A percentile compares a stretch with the other conserved stretches of the same genome.
These are phyloP conservation scores for Alternaria brassicicola DNA, from an alignment of 2,329 filamentous ascomycete species.

Conservation along the genomic window DNA sequence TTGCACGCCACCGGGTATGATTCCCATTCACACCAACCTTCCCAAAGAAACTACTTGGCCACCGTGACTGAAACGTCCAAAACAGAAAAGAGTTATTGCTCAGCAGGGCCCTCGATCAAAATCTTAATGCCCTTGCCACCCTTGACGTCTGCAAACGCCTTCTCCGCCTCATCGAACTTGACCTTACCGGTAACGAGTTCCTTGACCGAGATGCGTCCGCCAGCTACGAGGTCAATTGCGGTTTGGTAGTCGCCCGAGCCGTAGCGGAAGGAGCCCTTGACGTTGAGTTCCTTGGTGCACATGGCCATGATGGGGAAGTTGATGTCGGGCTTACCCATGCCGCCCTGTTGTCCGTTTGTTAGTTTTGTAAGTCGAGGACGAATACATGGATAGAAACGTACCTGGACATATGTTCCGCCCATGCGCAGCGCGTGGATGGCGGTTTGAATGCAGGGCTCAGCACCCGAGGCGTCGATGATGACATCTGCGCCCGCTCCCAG, in stretches of 20 bases:
- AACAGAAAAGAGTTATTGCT: constrained; percentile 7
- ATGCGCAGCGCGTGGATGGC: constrained; percentile 56
- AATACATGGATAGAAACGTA: constrained; percentile 15
- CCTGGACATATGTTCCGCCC: constrained; percentile 57
- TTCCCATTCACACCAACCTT: neutral
- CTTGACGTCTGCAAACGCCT: constrained; percentile 86
- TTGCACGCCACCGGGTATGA: neutral
- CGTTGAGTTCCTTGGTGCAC: constrained; percentile 86
- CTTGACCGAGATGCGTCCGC: constrained; percentile 75
- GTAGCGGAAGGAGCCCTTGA: constrained; percentile 89
- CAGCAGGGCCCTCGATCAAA: constrained; percentile 56
- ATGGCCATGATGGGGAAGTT: constrained; percentile 90
- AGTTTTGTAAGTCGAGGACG: neutral
- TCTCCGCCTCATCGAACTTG: constrained; percentile 79
- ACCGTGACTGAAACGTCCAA: neutral
- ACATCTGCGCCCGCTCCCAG: constrained; percentile 61
- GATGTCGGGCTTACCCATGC: constrained; percentile 89
- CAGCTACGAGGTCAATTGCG: constrained; percentile 76
- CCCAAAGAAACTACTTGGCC: neutral
- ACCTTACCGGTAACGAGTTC: constrained; percentile 79
- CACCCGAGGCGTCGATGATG: constrained; percentile 57
- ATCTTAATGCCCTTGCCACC: constrained; percentile 76
- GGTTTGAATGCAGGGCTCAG: constrained; percentile 57
- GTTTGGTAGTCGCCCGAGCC: constrained; percentile 85
- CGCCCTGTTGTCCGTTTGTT: constrained; percentile 49